Evolutionary conservation across 768 basidiomycete genomes (phyloP).

Genomic region (Panaeolus papilionaceus): DNA sequence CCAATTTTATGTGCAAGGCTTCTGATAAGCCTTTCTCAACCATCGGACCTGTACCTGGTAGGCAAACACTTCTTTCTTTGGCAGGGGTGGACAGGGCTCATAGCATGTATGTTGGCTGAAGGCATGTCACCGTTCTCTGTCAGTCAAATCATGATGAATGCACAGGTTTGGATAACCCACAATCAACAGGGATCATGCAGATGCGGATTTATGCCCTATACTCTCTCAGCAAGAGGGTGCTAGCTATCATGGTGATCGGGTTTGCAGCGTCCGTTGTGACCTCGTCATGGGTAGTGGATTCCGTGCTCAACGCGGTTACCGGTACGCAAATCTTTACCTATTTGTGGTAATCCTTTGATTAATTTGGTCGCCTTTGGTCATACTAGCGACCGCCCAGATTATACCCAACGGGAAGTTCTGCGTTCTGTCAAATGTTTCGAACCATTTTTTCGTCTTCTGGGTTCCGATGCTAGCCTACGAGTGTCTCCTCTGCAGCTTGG

Average conservation of each 20-base stretch:
- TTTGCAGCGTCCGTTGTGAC: conserved; percentile 46
- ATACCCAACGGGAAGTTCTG: conserved; percentile 44
- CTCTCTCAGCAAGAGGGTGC: conserved; percentile 56
- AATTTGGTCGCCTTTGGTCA: neutral
- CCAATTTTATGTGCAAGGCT: too few species aligned
- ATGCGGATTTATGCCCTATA: conserved; percentile 68
- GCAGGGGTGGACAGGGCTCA: conserved; percentile 67
- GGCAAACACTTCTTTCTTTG: conserved; percentile 58
- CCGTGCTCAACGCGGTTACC: conserved; percentile 43
- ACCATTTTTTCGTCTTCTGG: conserved; percentile 62
- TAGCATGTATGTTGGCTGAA: conserved; percentile 61
- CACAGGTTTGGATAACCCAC: too few species aligned
- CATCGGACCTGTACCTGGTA: conserved; percentile 19
- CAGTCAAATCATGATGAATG: neutral
- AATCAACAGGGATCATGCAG: conserved; percentile 56
- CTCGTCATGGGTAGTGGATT: conserved; percentile 56
- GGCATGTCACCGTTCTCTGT: conserved; percentile 33
- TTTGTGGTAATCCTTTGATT: neutral
- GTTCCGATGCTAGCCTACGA: conserved; percentile 64
- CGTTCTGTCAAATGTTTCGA: conserved; percentile 38
- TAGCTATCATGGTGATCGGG: conserved; percentile 49
- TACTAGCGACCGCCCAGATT: conserved; percentile 28
- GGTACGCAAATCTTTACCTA: conserved; percentile 36
- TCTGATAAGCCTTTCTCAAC: too few species aligned
- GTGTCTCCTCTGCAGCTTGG: conserved; percentile 55